Base-by-base conservation (phyloP, 1,284 basidiomycete genomes). In the Golubevia sp. region DNA sequence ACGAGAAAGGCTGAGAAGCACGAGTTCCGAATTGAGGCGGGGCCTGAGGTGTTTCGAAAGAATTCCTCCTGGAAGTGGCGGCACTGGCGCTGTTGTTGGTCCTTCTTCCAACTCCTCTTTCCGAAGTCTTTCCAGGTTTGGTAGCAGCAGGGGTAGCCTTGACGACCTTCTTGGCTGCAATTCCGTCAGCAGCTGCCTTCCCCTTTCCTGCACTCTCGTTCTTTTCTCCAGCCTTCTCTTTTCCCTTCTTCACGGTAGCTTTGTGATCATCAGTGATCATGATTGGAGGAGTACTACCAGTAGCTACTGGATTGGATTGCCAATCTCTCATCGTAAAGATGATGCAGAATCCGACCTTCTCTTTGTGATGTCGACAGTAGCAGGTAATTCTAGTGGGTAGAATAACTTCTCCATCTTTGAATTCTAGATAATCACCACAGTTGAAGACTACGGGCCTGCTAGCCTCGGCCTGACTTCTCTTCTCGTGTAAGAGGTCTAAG, bases 331-430 rank as follows among this genome's bases (percentile, higher is more conserved):
- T 89, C 20, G 90, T 91, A 84, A 99, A 92, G 76, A 92, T 91
- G 70, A 99, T 90, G 82, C 91, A 85, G 85, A 99, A 99, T 0
- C 97, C 97, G 55, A 92, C 87, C 86, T 97, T 98, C 86, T 99
- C 97, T 66, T 93, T 91, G 85, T 99, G 97, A 86, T 99, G 97
- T 58, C 97, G 91, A 79, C 97, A 99, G 84, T 99, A 99, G 85
- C 97, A 99, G 5, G 97, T 97, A 70, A 99, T 94, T 55, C 97
- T 90, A 55, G 98, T 90, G 2, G 97, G 97, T 18, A 99, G 87
- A 20, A 93, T 88, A 13, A 91, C 91, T 48, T 92, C 92, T 34
- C 97, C 97, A 20, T 90, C 88, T 15, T 90, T 91, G 79, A 99
- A 94, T 75, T 94, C 92, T 56, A 98, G 88, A 59, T 94, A 88